Conservation (phyloP, 345 rosid species). For the Boechera divaricarpa region DNA sequence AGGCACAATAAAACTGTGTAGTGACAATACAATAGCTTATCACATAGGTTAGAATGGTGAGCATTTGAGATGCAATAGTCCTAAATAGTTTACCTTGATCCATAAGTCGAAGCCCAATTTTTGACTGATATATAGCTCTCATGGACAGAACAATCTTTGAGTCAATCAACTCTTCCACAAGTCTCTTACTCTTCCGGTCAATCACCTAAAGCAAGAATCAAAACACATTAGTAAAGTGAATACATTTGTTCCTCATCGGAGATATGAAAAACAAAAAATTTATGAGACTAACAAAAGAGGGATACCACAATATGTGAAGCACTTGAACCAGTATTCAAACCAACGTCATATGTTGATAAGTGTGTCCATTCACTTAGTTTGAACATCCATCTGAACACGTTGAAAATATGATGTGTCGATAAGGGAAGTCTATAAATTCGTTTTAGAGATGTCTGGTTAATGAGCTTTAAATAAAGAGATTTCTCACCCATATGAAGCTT, state of each 20-base stretch:
- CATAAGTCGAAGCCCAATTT: constrained; percentile 83
- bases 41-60: background rate
- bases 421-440: background rate
- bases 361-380: constrained; percentile 97
- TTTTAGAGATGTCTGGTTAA: background rate
- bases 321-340: constrained; percentile 85
- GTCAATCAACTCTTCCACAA: constrained; percentile 92
- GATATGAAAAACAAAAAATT: background rate
- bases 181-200: constrained; percentile 81
- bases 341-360: constrained; percentile 83
- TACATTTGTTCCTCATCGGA: background rate
- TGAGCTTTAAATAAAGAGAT: constrained; percentile 8
- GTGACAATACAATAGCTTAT: background rate
- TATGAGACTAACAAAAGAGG: constrained; percentile 4
- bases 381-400: constrained; percentile 75
- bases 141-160: constrained; percentile 84
- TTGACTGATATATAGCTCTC: constrained; percentile 96
- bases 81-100: constrained; percentile 64
- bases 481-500: constrained; percentile 89
- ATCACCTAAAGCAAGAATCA: constrained; percentile 62
- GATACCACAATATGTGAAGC: constrained; percentile 92
- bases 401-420: background rate
- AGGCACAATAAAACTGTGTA: background rate
- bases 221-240: constrained; percentile 2
- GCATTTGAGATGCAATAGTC: background rate